Conservation (phyloP, 2,329 filamentous ascomycete species). For the Talaromyces sp. region DNA sequence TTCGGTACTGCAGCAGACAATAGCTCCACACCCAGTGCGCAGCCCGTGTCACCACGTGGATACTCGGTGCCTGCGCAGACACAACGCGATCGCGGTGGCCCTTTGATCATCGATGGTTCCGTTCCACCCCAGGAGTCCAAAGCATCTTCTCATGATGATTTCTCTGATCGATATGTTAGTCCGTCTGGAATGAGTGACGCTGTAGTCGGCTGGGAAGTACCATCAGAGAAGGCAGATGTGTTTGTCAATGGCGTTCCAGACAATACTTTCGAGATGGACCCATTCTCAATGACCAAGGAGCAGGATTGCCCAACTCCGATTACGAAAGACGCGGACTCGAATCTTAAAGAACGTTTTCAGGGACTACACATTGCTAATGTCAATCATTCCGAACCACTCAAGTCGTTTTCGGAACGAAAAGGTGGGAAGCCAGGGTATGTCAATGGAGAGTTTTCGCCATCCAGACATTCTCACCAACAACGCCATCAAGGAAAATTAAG, state of each 20-base stretch:
- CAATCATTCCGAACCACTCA: conserved; percentile 21
- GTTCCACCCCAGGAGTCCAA: conserved; percentile 36
- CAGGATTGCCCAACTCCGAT: conserved; percentile 26
- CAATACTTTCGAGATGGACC: conserved; percentile 36
- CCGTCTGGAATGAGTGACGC: conserved; percentile 9
- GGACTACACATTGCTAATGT: conserved; percentile 36
- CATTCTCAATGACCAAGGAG: conserved; percentile 28
- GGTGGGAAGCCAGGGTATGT: conserved; percentile 22
- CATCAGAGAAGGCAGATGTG: conserved; percentile 11
- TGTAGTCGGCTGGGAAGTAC: conserved; percentile 14
- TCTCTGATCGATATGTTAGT: conserved; percentile 28
- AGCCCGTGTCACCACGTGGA: conserved; percentile 23
- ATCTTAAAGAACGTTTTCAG: conserved; percentile 38
- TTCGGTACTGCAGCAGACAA: conserved; percentile 26
- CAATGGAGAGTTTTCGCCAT: conserved; percentile 10
- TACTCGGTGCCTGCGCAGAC: conserved; percentile 27
- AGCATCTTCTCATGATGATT: conserved; percentile 29
- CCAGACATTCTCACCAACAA: conserved; percentile 14
- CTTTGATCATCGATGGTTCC: conserved; percentile 49
- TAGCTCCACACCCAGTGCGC: conserved; percentile 23
- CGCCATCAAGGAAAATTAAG: conserved; percentile 12
- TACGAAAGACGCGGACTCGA: conserved; percentile 10
- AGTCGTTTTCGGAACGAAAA: conserved; percentile 26
- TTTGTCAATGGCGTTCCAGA: conserved; percentile 28
- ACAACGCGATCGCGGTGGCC: conserved; percentile 36